Evolutionary conservation across 495 filamentous ascomycete species (phyloP).

Genomic region (Xanthoparmelia taractica): DNA sequence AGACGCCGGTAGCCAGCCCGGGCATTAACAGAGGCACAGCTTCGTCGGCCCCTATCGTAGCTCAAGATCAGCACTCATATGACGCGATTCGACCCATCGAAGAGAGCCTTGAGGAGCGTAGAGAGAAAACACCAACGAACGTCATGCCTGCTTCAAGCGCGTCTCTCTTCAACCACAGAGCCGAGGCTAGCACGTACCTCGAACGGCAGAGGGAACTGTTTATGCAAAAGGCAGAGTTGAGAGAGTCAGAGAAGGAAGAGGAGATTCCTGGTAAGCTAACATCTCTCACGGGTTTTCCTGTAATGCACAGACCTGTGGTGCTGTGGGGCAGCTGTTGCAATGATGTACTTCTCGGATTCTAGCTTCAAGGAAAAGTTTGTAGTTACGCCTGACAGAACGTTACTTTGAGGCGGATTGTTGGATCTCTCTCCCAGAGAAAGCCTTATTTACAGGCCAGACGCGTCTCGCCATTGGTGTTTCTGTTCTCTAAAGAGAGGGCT

Average conservation of each 20-base stretch:
- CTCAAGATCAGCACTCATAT: neutral
- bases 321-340: neutral
- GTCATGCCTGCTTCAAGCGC: neutral
- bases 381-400: neutral
- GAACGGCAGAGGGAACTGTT: neutral
- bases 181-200: neutral
- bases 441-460: neutral
- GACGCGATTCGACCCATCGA: neutral
- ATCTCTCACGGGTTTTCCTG: neutral
- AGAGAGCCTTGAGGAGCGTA: neutral
- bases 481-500: neutral
- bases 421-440: neutral
- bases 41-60: neutral
- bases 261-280: neutral
- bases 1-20: neutral
- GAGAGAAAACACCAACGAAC: neutral
- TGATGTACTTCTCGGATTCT: no score
- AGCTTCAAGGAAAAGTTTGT: neutral
- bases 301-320: neutral
- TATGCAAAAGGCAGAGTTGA: neutral
- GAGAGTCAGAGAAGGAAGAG: neutral
- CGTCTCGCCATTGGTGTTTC: neutral
- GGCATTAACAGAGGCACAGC: neutral
- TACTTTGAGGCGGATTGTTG: neutral
- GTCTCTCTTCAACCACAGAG: neutral